Base-by-base conservation (phyloP, 2,329 filamentous ascomycete species). In the Arthrobotrys sphaeroides region DNA sequence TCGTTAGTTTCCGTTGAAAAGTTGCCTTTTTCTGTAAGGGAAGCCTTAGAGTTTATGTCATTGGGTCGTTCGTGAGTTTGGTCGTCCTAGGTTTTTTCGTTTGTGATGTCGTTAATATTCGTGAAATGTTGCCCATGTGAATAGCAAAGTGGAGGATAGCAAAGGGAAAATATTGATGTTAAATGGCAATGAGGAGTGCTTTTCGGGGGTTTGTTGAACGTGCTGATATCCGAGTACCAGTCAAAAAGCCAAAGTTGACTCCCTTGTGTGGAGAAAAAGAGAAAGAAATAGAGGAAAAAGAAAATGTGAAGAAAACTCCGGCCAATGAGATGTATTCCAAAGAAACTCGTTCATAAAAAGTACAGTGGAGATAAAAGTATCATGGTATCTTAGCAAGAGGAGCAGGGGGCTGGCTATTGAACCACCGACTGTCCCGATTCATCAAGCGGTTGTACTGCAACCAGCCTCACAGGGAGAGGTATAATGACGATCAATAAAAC, bases 401-500 rank as follows among this genome's bases (percentile, higher is more conserved):
- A 55, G 18, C 31, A 13, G 13, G 28, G n/a, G 28, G 31, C 18
- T 24, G 10, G 49, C n/a, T 18, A 16, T 10, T 33, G 36, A 53
- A 53, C 49, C 49, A 22, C 49, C 49, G 28, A n/a, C 18, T 5
- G 22, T 36, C 24, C 18, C 10, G n/a, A 20, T 36, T n/a, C 13
- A 20, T 33, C 24, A 43, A 28, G 26, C 33, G 16, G 33, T n/a
- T n/a, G n/a, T 13, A 31, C 10, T 9, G 16, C 18, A 9, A 22
- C 51, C n/a, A 33, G 13, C n/a, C 3, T 40, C 24, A 4, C 16
- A 13, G n/a, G 26, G 3, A 20, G 36, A 38, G 36, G 22, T 16
- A 43, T 16, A 33, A 40, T n/a, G 36, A 40, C 26, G 31, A 33
- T 51, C 43, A 75, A 43, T 69, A 65, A n/a, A 64, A 59, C 57